A percentile compares a stretch with the other conserved stretches of the same genome.
Evolutionary conservation across 225 moss, liverwort and hornwort genomes (phyloP).

Genomic region (Pseudisothecium myosuroides): DNA sequence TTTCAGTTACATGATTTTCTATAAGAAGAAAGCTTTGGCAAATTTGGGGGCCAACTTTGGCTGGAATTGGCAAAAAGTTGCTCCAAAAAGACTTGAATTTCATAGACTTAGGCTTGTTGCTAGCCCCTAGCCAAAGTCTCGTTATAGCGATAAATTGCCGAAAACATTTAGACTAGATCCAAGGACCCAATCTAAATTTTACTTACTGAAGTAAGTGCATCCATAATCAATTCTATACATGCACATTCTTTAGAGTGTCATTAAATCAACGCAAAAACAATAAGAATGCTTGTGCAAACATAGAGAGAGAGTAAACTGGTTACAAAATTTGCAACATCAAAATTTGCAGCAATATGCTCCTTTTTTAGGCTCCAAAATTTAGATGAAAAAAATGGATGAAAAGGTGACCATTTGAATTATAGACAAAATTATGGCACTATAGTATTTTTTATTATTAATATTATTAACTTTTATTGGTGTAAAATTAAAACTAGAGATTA

Average conservation of each 20-base stretch:
- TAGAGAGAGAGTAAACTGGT: background rate
- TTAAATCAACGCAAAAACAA: background rate
- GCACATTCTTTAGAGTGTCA: background rate
- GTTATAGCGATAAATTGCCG: rapidly evolving
- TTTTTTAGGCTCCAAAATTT: background rate
- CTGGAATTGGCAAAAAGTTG: too few species aligned
- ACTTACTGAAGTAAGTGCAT: background rate
- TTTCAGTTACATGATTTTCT: too few species aligned
- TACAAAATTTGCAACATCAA: background rate
- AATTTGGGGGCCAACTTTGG: too few species aligned
- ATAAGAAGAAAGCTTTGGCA: too few species aligned
- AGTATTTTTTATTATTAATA: too few species aligned
- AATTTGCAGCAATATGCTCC: background rate
- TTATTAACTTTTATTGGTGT: background rate
- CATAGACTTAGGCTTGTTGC: background rate
- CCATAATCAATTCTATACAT: background rate
- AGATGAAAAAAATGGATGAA: background rate
- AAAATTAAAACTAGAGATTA: background rate
- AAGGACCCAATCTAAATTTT: background rate
- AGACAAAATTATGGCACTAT: too few species aligned
- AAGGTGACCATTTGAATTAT: too few species aligned
- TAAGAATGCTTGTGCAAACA: rapidly evolving
- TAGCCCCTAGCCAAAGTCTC: background rate
- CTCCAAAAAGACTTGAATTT: background rate
- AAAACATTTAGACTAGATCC: rapidly evolving